Evolutionary conservation across 2,329 filamentous ascomycete species (phyloP).

Genomic region (Beauveria caledonica): DNA sequence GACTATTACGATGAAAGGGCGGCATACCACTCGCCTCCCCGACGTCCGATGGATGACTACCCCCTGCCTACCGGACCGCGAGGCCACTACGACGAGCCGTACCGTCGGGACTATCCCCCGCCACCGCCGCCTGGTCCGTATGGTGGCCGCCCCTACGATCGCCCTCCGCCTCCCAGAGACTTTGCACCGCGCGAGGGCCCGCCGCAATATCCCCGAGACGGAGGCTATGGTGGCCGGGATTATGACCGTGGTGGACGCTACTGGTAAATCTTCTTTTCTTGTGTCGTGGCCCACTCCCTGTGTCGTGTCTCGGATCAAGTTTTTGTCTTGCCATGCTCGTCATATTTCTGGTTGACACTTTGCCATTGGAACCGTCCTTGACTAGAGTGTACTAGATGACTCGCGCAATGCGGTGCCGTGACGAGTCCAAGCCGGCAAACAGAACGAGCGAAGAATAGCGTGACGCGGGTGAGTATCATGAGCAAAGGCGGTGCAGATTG

Average conservation of each 20-base stretch:
- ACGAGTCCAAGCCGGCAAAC: not conserved
- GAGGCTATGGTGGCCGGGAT: constrained; percentile 36
- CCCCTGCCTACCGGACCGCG: constrained; percentile 47
- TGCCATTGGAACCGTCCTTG: constrained; percentile 26
- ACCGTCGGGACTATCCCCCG: constrained; percentile 60
- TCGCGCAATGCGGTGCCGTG: not conserved
- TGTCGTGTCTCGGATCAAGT: constrained; percentile 2
- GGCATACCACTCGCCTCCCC: constrained; percentile 72
- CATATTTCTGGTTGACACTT: constrained; percentile 9
- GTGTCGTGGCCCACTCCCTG: constrained; percentile 1
- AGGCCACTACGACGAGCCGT: constrained; percentile 68
- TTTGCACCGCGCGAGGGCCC: constrained; percentile 41
- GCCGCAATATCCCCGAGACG: constrained; percentile 24
- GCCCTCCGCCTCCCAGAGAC: constrained; percentile 43
- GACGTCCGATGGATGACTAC: constrained; percentile 73
- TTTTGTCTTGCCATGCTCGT: not conserved
- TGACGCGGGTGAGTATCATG: constrained; percentile 3
- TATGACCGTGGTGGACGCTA: constrained; percentile 44
- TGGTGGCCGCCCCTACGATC: constrained; percentile 47
- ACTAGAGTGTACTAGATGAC: constrained; percentile 28
- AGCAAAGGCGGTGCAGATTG: not conserved
- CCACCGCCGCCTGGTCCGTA: constrained; percentile 55
- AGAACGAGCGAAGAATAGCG: constrained; percentile 4
- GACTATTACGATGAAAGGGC: constrained; percentile 84
- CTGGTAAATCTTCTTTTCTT: constrained; percentile 32